Evolutionary conservation across 495 filamentous ascomycete genomes (phyloP).

Genomic region (Tricharina praecox): DNA sequence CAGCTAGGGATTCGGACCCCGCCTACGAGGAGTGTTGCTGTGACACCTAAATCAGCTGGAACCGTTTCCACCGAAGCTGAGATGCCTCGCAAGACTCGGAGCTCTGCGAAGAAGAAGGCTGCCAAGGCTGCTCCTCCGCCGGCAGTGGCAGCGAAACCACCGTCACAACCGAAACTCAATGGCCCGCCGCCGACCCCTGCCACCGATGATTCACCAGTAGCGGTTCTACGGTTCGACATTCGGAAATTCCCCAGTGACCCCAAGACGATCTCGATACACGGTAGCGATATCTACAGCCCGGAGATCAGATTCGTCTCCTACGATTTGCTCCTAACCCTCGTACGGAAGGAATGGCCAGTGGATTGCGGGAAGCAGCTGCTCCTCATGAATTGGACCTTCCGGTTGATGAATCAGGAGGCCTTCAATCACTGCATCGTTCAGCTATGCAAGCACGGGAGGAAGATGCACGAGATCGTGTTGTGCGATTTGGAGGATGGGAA

Average conservation of each 20-base stretch:
- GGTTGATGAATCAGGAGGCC: neutral
- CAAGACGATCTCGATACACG: neutral
- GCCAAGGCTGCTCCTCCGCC: neutral
- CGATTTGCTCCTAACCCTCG: neutral
- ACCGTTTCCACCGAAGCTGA: neutral
- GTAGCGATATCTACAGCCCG: neutral
- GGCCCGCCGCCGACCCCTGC: neutral
- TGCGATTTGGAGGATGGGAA: neutral
- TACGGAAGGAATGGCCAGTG: neutral
- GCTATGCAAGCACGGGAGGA: neutral
- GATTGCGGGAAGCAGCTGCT: neutral
- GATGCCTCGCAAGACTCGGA: no score
- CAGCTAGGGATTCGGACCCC: neutral
- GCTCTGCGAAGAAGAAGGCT: neutral
- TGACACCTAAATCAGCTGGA: neutral
- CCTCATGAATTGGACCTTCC: slow-evolving; percentile 1
- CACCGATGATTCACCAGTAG: neutral
- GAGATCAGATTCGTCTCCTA: neutral
- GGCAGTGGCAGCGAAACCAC: neutral
- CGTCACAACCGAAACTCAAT: neutral
- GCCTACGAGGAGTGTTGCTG: neutral
- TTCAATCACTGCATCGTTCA: neutral
- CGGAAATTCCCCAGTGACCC: neutral
- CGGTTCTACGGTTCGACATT: neutral
- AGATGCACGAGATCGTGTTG: neutral